phyloP scores from a whole-genome alignment of 2,329 filamentous ascomycete species.

The Exophiala calicioides region DNA sequence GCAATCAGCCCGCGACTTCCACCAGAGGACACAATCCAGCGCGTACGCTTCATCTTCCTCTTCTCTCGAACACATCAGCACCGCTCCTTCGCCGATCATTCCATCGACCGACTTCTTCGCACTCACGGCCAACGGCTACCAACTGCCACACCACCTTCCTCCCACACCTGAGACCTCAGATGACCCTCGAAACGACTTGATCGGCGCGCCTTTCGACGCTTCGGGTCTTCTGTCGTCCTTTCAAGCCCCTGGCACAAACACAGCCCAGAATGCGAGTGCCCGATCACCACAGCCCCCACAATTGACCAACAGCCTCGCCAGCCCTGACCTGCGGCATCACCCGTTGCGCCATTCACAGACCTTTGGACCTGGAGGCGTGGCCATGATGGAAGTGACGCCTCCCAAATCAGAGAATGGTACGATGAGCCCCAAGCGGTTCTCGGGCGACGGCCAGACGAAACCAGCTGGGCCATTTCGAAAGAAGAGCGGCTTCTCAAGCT shows the following conservation, averaged over 20 bases:
- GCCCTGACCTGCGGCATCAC: constrained; percentile 58
- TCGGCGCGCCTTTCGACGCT: constrained; percentile 45
- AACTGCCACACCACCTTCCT: constrained; percentile 41
- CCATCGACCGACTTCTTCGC: constrained; percentile 36
- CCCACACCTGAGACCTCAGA: constrained; percentile 29
- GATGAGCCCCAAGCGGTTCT: constrained; percentile 61
- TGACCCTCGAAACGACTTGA: constrained; percentile 44
- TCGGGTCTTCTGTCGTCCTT: constrained; percentile 42
- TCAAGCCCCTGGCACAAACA: constrained; percentile 20
- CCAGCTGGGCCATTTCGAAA: constrained; percentile 58
- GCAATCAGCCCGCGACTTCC: constrained; percentile 33
- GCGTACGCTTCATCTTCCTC: constrained; percentile 50
- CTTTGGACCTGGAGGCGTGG: constrained; percentile 41
- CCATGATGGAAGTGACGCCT: constrained; percentile 54
- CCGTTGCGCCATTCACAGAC: constrained; percentile 65
- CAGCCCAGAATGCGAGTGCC: constrained; percentile 28
- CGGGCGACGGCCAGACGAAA: constrained; percentile 56
- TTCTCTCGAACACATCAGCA: constrained; percentile 48
- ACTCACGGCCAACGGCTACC: constrained; percentile 38
- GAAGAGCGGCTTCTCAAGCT: constrained; percentile 84
- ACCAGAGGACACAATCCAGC: constrained; percentile 48
- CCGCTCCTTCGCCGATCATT: constrained; percentile 42
- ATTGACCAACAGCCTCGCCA: constrained; percentile 52
- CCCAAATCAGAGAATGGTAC: constrained; percentile 50
- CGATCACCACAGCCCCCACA: constrained; percentile 47